Percentiles rank a stretch among this genome's conserved stretches.
These are phyloP conservation scores for Fagopyrum esculentum DNA, from an alignment of 148 eudicot species.

Conservation along the genomic window DNA sequence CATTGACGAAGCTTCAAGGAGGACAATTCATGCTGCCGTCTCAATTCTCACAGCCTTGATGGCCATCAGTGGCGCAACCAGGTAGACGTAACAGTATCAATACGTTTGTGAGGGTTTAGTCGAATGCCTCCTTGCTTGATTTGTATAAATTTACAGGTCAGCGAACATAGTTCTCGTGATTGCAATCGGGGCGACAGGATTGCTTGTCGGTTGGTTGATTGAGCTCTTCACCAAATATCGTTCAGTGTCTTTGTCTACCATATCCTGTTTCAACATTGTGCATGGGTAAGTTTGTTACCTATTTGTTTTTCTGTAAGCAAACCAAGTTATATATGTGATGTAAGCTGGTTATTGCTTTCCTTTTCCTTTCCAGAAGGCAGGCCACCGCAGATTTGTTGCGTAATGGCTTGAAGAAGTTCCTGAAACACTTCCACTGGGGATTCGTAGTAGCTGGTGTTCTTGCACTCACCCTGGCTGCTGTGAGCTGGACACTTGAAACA, in stretches of 20 bases:
- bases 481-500: conserved; percentile 80
- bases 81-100: conserved; percentile 25
- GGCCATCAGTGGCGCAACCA: conserved; percentile 77
- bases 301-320: too few species aligned
- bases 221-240: conserved; percentile 54
- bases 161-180: conserved; percentile 58
- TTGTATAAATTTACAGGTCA: conserved; percentile 44
- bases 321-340: not conserved
- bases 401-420: conserved; percentile 34
- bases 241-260: conserved; percentile 38
- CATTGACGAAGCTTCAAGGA: conserved; percentile 62
- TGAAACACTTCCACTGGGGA: conserved; percentile 68
- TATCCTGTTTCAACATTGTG: conserved; percentile 30
- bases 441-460: conserved; percentile 54
- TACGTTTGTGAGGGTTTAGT: not conserved
- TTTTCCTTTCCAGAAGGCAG: conserved; percentile 45
- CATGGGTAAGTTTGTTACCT: conserved; percentile 34
- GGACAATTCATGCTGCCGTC: conserved; percentile 75
- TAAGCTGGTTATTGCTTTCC: not conserved
- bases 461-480: conserved; percentile 65
- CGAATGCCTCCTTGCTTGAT: conserved; percentile 12
- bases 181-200: conserved; percentile 54
- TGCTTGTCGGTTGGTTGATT: conserved; percentile 72
- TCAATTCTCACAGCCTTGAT: conserved; percentile 82
- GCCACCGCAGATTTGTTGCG: conserved; percentile 33